Base-by-base conservation (phyloP, 306 rosid species). In the Mucuna pruriens region DNA sequence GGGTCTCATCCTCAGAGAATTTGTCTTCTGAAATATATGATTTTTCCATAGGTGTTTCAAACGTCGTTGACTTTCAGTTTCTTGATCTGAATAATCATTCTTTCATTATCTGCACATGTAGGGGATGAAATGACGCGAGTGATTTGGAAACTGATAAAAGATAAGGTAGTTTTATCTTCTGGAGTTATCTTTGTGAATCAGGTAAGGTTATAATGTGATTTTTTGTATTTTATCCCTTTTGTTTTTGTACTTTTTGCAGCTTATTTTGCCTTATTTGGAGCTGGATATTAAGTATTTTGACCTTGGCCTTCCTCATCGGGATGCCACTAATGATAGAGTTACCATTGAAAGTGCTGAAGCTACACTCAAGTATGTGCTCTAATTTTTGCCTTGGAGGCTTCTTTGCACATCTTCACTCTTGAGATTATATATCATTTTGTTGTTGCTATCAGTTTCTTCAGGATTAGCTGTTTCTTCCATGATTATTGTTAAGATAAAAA, bases 341-440 rank as follows among this genome's bases (percentile, higher is more conserved):
- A 87, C 90, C n/a, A 16, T 87, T 71, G 90, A 87, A 85, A 87
- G 90, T 87, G 88, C 88, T 22, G 88, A 87, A 85, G 90, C 90
- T 55, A 85, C 90, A 38, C 88, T 85, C 49, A 87, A 85, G 90
- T 87, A 82, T 71, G 81, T 55, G 10, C 13, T 81, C 54, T 66
- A 31, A 13, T 72, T 79, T 6, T 73, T 78, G 19, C 46, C 36
- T 39, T 36, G 11, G 25, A 44, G 45, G 23, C 70, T 51, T 70
- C 34, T 71, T 76, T 46, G 71, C 58, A 12, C 46, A 29, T 76
- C n/a, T 66, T 73, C 15, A 22, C 68, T 66, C 55, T 42, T 29
- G 9, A 63, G 16, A 57, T 45, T 48, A 66, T 15, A 1, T 67
- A 22, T 42, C 25, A 65, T 83, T 86, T 38, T 29, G 4, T 17